Base-by-base conservation (phyloP, 2,329 filamentous ascomycete species). In the Ceratocystis lukuohia region DNA sequence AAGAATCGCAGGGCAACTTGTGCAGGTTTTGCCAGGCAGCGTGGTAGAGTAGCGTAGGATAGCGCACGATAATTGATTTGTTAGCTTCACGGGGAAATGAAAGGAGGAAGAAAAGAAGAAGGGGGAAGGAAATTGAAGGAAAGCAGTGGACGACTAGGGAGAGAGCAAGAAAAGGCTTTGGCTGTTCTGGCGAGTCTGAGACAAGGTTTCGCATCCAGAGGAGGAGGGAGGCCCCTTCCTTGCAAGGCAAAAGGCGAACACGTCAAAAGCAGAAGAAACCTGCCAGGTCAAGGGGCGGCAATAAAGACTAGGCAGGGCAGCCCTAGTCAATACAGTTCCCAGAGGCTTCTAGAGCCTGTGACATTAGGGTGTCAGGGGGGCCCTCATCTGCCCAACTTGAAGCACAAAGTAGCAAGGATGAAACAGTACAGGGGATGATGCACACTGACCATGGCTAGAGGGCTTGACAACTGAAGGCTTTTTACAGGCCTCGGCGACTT, bases 91-190 rank as follows among this genome's bases (percentile, higher is more conserved):
- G 41, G 5, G 22, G 37, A 64, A 50, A 17, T 15, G 25, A 50
- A 50, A 33, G 45, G 45, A 64, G 20, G 30, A 12, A 57, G 28
- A 50, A 10, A 8, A 37, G n/a, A 37, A 57, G 46, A 67, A 59
- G 48, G 61, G 46, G 28, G 48, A 69, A 65, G 41, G 66, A 63
- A 65, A 25, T n/a, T 8, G 56, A 41, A 44, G 30, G 50, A 17
- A 37, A 41, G 37, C 37, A 41, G 2, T 12, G 10, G 37, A 41
- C 37, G 37, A 41, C 37, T 41, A 41, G 3, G 37, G 48, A 10
- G 45, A 48, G 45, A 48, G 15, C 22, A 62, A 30, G 33, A 68
- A 62, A 64, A 53, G 48, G 22, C 22, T 53, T 25, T 12, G 37
- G 0, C 37, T 41, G 37, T 41, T 41, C 37, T 41, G 8, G 37